Base-by-base conservation (phyloP, 2,329 filamentous ascomycete genomes). In the Pseudocercospora fuligena region DNA sequence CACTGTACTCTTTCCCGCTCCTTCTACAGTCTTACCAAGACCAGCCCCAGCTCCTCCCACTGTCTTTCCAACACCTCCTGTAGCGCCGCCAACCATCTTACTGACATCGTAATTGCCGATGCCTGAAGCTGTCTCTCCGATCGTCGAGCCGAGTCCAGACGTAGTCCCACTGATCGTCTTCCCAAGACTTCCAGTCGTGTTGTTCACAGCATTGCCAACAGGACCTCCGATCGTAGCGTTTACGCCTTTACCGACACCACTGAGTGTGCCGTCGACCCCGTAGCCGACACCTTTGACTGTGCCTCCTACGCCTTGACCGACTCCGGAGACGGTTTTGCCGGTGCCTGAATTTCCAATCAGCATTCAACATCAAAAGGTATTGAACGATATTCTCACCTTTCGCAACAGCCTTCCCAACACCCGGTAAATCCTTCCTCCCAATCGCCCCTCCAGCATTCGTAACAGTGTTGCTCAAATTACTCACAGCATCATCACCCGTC, bases 51-150 rank as follows among this genome's bases (percentile, higher is more conserved):
- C 69, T 25, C 80, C 80, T 40, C 71, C 65, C 2, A 77, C 74
- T 0, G 79, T 81, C 27, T 79, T 76, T 49, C 68, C 81, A 70
- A 75, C 66, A 14, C 77, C 76, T 1, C 70, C 73, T 1, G 77
- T 78, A 19, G 78, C 75, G 1, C 81, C 81, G 1, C 73, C 74
- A 5, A 77, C 78, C 2, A 76, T 76, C 0, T 80, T 81, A 58
- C 74, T 77, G 16, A 80, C 68, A 71, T 83, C 80, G 1, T 80
- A 81, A 62, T 75, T 78, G 1, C 80, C 80, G n/a, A 82, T 60
- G 5, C 80, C 81, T 2, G 75, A 74, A 1, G 81, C 81, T 0
- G 82, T 83, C 66, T 82, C 82, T 14, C 77, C 78, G 3, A 82
- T 78, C 0, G 81, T 82, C 4, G 78, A 77, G 33, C 81, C 80